A percentile compares a stretch with the other conserved stretches of the same genome.
Conservation (phyloP, 495 filamentous ascomycete species). For the Tricharina praecox region DNA sequence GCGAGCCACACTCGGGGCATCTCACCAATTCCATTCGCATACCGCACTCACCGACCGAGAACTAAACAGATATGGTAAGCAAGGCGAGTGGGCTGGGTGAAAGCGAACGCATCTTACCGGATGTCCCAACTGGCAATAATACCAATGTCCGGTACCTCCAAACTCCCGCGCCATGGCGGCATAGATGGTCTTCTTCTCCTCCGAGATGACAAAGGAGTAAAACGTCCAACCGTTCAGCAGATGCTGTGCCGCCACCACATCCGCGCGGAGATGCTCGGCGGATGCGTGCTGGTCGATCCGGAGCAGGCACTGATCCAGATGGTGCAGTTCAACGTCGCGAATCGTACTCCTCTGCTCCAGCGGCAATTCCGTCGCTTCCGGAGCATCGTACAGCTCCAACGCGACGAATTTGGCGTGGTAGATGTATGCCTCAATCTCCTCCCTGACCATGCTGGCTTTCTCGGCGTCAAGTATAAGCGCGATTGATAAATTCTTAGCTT, state of each 20-base stretch:
- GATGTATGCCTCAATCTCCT: constrained; percentile 27
- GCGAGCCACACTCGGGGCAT: constrained; percentile 49
- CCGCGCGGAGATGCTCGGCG: constrained; percentile 21
- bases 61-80: constrained; percentile 26
- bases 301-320: constrained; percentile 3
- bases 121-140: constrained; percentile 48
- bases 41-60: constrained; percentile 59
- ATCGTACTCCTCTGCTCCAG: constrained; percentile 3
- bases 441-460: constrained; percentile 4
- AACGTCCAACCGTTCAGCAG: constrained; percentile 28
- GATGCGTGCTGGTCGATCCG: constrained; percentile 8
- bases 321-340: not conserved
- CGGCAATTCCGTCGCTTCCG: constrained; percentile 8
- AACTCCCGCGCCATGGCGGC: constrained; percentile 38
- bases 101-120: constrained; percentile 26
- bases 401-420: constrained; percentile 28
- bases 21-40: constrained; percentile 44
- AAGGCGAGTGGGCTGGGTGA: not conserved
- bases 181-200: constrained; percentile 32
- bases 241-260: constrained; percentile 26
- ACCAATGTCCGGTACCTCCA: constrained; percentile 47
- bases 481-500: constrained; percentile 8
- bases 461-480: constrained; percentile 2
- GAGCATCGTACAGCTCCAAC: constrained; percentile 18
- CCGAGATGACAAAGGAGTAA: constrained; percentile 26